These are phyloP conservation scores for Linum lewisii DNA, from an alignment of 345 rosid genomes.

Conservation along the genomic window DNA sequence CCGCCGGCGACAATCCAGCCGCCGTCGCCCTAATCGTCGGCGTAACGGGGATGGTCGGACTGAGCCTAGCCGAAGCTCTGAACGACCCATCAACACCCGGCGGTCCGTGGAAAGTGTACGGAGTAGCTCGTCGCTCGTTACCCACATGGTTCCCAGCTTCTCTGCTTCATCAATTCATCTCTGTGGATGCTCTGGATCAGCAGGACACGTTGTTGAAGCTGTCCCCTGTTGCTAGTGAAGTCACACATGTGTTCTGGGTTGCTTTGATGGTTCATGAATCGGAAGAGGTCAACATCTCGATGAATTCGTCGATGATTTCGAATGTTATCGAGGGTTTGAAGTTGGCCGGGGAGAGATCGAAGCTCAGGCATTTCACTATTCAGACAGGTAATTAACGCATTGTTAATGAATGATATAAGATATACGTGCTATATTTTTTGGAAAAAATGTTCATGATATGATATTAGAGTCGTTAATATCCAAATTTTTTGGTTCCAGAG, in stretches of 20 bases:
- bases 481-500: too few species aligned
- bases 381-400: slow-evolving; percentile 18
- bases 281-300: slow-evolving; percentile 16
- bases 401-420: too few species aligned
- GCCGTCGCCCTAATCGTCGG: slow-evolving; percentile 27
- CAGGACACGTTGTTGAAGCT: slow-evolving; percentile 10
- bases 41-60: slow-evolving; percentile 33
- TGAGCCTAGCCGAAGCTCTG: slow-evolving; percentile 28
- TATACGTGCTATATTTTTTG: too few species aligned
- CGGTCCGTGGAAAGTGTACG: slow-evolving; percentile 28
- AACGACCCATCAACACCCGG: slow-evolving; percentile 19
- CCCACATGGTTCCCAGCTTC: slow-evolving; percentile 31
- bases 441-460: too few species aligned
- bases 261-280: slow-evolving; percentile 15
- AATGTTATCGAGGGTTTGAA: slow-evolving; percentile 19
- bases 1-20: background rate
- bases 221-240: slow-evolving; percentile 5
- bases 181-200: slow-evolving; percentile 14
- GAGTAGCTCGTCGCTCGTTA: slow-evolving; percentile 15
- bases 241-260: slow-evolving; percentile 35
- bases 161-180: slow-evolving; percentile 10
- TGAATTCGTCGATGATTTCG: slow-evolving; percentile 18
- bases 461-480: too few species aligned
- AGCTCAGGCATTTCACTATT: slow-evolving; percentile 16
- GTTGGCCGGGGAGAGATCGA: background rate